phyloP scores from a whole-genome alignment of 495 filamentous ascomycete genomes.

The Clavariopsis aquatica region DNA sequence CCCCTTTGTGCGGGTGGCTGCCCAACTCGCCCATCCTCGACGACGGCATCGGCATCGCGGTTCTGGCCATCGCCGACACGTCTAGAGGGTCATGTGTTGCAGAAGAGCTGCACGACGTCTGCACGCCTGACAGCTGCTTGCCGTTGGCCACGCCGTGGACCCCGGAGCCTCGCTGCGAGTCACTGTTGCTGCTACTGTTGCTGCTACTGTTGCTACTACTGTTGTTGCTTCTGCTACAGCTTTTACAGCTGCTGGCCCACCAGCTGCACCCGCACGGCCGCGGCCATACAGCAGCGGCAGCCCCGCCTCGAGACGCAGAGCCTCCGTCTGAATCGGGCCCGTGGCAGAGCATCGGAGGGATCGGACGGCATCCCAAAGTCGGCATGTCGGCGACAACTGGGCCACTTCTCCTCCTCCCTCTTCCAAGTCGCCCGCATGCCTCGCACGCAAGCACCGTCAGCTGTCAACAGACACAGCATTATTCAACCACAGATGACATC shows the following conservation, averaged over 20 bases:
- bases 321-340: constrained; percentile 3
- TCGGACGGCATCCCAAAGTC: not conserved
- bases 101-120: constrained; percentile 4
- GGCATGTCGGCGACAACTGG: not conserved
- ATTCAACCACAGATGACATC: constrained; percentile 8
- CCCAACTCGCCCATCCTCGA: not conserved
- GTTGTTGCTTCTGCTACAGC: not conserved
- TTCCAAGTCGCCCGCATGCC: not conserved
- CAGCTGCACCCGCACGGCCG: too few species aligned
- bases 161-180: not conserved
- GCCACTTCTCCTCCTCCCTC: not conserved
- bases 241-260: not conserved
- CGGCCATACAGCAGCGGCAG: not conserved
- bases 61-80: constrained; percentile 1
- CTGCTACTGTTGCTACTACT: too few species aligned
- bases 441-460: not conserved
- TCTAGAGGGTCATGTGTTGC: constrained; percentile 22
- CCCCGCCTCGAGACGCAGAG: constrained; percentile 1
- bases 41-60: constrained; percentile 22
- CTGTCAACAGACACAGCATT: not conserved
- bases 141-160: not conserved
- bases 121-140: not conserved
- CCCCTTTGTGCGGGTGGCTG: not conserved
- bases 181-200: too few species aligned
- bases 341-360: not conserved